Conservation (phyloP, 768 basidiomycete species). For the Rhodotorula diobovata region DNA sequence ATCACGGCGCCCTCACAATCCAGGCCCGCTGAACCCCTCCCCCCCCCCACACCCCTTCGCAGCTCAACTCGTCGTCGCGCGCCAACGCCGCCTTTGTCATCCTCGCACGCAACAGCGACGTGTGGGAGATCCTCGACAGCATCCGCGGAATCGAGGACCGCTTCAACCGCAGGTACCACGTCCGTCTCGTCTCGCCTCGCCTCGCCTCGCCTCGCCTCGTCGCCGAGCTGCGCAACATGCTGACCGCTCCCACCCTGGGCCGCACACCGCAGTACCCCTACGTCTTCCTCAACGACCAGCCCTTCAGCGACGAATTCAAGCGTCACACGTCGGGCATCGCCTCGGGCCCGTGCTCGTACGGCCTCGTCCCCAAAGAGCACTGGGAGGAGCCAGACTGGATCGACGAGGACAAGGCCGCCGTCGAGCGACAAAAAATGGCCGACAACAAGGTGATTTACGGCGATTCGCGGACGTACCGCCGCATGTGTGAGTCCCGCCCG, state of each 20-base stretch:
- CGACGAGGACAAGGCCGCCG: conserved; percentile 10
- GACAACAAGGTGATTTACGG: conserved; percentile 27
- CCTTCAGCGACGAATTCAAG: conserved; percentile 51
- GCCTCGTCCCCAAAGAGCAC: conserved; percentile 52
- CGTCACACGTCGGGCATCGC: conserved; percentile 26
- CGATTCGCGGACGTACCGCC: not conserved
- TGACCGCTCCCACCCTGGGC: too few species aligned
- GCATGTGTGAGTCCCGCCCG: conserved; percentile 12
- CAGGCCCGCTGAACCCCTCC: not conserved
- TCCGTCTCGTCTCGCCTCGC: too few species aligned
- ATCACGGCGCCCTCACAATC: not conserved
- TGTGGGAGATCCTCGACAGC: conserved; percentile 16
- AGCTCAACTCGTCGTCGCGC: not conserved
- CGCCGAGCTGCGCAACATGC: too few species aligned
- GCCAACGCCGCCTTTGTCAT: conserved; percentile 4
- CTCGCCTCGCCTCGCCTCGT: too few species aligned
- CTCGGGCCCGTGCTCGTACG: conserved; percentile 38
- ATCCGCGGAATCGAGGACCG: conserved; percentile 14
- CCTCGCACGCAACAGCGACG: conserved; percentile 20
- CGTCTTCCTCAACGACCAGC: conserved; percentile 76
- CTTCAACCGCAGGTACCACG: conserved; percentile 31
- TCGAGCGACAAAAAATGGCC: conserved; percentile 20
- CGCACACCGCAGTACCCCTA: too few species aligned
- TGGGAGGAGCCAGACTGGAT: conserved; percentile 52
- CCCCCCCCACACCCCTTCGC: not conserved